Evolutionary conservation across 2,329 filamentous ascomycete genomes (phyloP).

Genomic region (Furcasterigmium sp.): DNA sequence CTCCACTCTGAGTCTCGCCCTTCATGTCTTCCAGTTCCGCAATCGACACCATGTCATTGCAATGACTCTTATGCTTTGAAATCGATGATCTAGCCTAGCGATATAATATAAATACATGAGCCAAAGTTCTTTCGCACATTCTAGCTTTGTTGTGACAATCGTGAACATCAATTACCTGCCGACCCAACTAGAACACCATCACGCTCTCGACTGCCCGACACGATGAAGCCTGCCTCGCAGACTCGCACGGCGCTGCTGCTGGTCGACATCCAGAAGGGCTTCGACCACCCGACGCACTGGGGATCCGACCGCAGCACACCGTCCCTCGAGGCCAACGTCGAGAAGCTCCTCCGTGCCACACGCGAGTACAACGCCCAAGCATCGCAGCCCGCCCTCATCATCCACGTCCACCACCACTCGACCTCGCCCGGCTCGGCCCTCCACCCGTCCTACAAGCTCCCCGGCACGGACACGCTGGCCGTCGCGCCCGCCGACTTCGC

Average conservation of each 20-base stretch:
- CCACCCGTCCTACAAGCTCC: constrained; percentile 23
- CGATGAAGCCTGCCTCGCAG: constrained; percentile 13
- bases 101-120: too few species aligned
- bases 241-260: constrained; percentile 36
- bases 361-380: constrained; percentile 9
- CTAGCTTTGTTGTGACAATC: too few species aligned
- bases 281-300: constrained; percentile 31
- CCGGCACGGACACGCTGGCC: constrained; percentile 19
- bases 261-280: constrained; percentile 40
- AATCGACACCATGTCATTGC: too few species aligned
- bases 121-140: too few species aligned
- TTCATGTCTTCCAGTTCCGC: too few species aligned
- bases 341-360: constrained; percentile 25
- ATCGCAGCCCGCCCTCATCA: constrained; percentile 23
- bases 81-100: too few species aligned
- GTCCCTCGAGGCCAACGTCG: constrained; percentile 34
- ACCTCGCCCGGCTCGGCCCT: constrained; percentile 24
- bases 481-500: constrained; percentile 20
- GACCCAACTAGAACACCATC: too few species aligned
- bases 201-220: too few species aligned
- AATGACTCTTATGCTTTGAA: too few species aligned
- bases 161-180: too few species aligned
- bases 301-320: constrained; percentile 36
- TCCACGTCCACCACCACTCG: constrained; percentile 41
- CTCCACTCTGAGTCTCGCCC: too few species aligned